Conservation (phyloP, 2,329 filamentous ascomycete genomes). For the Geoglossum cookeanum region DNA sequence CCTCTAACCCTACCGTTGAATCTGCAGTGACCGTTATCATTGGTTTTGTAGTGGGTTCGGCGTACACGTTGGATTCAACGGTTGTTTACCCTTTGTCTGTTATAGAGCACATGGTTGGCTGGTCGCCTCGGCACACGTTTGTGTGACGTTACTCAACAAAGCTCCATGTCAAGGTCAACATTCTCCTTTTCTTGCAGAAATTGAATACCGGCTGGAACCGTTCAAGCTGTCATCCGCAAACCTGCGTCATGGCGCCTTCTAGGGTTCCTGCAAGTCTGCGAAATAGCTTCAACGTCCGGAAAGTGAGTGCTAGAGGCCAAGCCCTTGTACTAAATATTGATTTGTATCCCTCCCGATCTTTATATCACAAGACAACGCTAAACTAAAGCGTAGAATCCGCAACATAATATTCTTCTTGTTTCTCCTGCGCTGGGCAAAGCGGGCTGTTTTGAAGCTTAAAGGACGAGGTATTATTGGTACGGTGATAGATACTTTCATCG, state of each 20-base stretch:
- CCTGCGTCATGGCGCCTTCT: not conserved
- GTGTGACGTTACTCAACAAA: not conserved
- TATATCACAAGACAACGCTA: not conserved
- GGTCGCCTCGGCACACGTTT: not conserved
- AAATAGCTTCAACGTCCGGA: constrained; percentile 3
- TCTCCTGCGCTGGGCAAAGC: constrained; percentile 63
- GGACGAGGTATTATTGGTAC: constrained; percentile 77
- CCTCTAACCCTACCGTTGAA: too few relatives aligned
- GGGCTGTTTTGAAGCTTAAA: constrained; percentile 64
- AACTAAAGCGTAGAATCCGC: constrained; percentile 37
- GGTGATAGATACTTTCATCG: constrained; percentile 51
- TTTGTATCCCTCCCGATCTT: constrained; percentile 2
- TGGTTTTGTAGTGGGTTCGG: too few relatives aligned
- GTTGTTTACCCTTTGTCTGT: too few relatives aligned
- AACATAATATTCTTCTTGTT: constrained; percentile 85
- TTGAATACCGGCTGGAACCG: not conserved
- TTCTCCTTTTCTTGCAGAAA: not conserved
- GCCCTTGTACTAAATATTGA: constrained; percentile 5
- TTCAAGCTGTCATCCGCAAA: not conserved
- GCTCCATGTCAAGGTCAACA: not conserved
- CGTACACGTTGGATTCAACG: too few relatives aligned
- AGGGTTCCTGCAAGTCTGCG: not conserved
- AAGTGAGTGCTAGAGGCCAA: not conserved
- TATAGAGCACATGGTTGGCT: not conserved
- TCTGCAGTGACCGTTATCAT: too few relatives aligned